Conservation (phyloP, 2,329 filamentous ascomycete genomes). For the Penicillium sp. region DNA sequence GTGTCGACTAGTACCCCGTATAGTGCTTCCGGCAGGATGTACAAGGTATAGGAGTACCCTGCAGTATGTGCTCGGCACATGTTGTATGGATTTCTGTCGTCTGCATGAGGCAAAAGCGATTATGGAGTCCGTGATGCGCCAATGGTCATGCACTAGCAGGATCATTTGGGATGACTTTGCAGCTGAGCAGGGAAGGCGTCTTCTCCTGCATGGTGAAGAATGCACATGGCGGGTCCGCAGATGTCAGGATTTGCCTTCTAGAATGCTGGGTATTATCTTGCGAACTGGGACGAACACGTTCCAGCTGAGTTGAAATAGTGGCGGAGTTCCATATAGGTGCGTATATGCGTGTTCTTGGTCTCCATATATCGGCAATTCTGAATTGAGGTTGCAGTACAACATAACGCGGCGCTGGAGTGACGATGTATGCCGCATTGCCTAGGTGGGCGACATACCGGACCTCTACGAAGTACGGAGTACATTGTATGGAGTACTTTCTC, state of each 20-base stretch:
- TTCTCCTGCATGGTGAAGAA: constrained; percentile 3
- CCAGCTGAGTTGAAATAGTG: neutral
- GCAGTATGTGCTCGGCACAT: neutral
- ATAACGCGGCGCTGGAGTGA: neutral
- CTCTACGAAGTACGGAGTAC: too few relatives aligned
- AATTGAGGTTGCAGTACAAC: neutral
- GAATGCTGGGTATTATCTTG: neutral
- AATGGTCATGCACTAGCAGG: neutral
- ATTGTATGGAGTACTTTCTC: neutral
- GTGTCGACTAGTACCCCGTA: neutral
- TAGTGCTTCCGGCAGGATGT: neutral
- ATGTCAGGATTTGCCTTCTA: neutral
- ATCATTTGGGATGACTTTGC: neutral
- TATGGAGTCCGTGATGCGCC: neutral
- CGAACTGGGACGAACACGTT: neutral
- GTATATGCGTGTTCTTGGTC: neutral
- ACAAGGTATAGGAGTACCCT: neutral
- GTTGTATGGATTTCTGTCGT: neutral
- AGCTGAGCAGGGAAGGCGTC: neutral
- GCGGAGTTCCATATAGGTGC: neutral
- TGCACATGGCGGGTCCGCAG: neutral
- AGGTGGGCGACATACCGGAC: neutral
- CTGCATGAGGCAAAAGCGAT: neutral
- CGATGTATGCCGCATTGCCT: neutral
- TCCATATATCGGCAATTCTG: neutral